Evolutionary conservation across 73 alveolate genomes (phyloP).

Genomic region (Tetrahymena elliotti): DNA sequence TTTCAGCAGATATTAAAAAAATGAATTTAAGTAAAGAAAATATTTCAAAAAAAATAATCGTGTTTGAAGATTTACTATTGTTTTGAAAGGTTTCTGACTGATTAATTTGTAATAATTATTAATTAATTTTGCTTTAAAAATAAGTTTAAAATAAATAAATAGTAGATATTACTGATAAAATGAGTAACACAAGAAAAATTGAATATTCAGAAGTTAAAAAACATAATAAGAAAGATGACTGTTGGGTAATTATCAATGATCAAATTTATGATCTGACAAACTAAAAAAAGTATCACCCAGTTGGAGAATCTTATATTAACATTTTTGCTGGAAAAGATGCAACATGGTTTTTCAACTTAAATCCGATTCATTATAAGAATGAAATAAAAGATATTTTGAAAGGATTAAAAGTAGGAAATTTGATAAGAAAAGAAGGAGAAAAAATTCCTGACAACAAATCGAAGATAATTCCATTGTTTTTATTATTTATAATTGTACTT

Average conservation of each 20-base stretch:
- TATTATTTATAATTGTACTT: not conserved
- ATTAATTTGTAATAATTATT: too few relatives aligned
- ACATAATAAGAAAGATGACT: slow-evolving; percentile 10
- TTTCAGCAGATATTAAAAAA: too few relatives aligned
- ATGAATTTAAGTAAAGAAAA: too few relatives aligned
- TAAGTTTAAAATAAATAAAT: too few relatives aligned
- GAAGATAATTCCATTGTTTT: not conserved
- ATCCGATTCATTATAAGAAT: not conserved
- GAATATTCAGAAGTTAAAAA: not conserved
- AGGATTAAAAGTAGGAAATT: not conserved
- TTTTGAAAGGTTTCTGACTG: too few relatives aligned
- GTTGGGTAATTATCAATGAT: slow-evolving; percentile 26
- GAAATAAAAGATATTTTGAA: not conserved
- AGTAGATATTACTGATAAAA: not conserved
- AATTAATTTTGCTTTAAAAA: too few relatives aligned
- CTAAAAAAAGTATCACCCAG: slow-evolving; percentile 23
- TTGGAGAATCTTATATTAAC: slow-evolving; percentile 58
- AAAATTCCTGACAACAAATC: not conserved
- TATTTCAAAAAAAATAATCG: too few relatives aligned
- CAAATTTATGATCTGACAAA: slow-evolving; percentile 26
- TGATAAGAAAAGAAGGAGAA: not conserved
- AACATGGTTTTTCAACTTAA: slow-evolving; percentile 45
- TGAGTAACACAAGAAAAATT: not conserved
- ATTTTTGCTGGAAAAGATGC: slow-evolving; percentile 83
- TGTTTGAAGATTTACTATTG: too few relatives aligned